phyloP scores from a whole-genome alignment of 208 protist species.

The Novymonas esmeraldas region DNA sequence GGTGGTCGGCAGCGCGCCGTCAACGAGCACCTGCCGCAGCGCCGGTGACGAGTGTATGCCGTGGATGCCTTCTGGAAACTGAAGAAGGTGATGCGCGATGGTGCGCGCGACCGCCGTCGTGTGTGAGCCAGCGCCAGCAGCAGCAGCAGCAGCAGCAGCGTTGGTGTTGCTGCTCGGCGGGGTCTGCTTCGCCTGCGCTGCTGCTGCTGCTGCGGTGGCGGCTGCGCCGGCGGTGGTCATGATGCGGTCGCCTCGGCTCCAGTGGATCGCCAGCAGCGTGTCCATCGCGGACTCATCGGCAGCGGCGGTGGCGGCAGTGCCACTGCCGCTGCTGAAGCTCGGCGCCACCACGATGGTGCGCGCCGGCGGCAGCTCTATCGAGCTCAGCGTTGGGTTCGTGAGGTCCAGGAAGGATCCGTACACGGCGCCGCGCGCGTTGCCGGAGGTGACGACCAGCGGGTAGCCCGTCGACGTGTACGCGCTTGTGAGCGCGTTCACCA shows the following conservation, averaged over 20 bases:
- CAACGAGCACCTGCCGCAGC: conserved; percentile 51
- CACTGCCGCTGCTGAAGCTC: conserved; percentile 14
- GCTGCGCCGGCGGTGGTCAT: conserved; percentile 19
- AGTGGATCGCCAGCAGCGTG: conserved; percentile 52
- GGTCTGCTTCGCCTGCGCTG: conserved; percentile 8
- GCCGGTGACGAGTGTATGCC: conserved; percentile 54
- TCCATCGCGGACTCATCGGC: conserved; percentile 32
- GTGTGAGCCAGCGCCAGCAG: background rate
- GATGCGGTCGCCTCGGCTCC: conserved; percentile 43
- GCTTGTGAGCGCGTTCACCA: conserved; percentile 73
- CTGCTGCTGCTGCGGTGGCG: background rate
- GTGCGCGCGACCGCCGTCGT: conserved; percentile 26
- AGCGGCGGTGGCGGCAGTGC: background rate
- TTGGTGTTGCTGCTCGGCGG: conserved; percentile 1
- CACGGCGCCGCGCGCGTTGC: conserved; percentile 40
- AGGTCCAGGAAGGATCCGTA: conserved; percentile 81
- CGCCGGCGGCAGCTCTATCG: conserved; percentile 66
- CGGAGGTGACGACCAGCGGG: conserved; percentile 47
- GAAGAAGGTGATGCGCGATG: conserved; percentile 47
- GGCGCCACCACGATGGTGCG: conserved; percentile 56
- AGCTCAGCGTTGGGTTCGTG: conserved; percentile 51
- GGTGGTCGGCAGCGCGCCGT: conserved; percentile 32
- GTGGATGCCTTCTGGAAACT: conserved; percentile 76
- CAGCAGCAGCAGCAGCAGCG: background rate
- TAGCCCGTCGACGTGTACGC: conserved; percentile 83